A percentile compares a stretch with the other conserved stretches of the same genome.
Evolutionary conservation across 2,329 filamentous ascomycete genomes (phyloP).

Genomic region (Alternaria novae-zelandiae): DNA sequence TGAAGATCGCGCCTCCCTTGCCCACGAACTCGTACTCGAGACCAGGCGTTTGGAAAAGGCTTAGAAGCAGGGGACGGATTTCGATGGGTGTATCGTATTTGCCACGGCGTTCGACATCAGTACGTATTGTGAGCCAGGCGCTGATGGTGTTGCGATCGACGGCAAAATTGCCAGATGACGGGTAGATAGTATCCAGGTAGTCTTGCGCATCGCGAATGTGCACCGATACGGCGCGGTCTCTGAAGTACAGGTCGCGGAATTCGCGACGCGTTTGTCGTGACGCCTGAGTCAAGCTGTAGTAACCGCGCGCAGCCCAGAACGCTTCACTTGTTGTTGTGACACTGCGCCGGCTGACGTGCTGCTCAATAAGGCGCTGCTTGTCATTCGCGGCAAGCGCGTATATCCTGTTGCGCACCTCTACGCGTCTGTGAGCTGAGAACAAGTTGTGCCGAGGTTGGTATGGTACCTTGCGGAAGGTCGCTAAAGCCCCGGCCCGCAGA

Average conservation of each 20-base stretch:
- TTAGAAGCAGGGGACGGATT: conserved; percentile 9
- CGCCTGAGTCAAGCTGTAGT: conserved; percentile 13
- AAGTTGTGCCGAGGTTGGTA: conserved; percentile 7
- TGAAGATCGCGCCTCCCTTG: conserved; percentile 12
- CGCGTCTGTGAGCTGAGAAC: conserved; percentile 8
- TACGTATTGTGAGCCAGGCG: conserved; percentile 14
- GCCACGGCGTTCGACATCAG: conserved; percentile 12
- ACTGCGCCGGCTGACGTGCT: conserved; percentile 10
- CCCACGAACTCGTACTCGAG: conserved; percentile 14
- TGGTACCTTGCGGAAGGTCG: conserved; percentile 12
- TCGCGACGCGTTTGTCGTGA: conserved; percentile 14
- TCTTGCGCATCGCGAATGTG: conserved; percentile 16
- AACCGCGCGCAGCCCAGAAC: conserved; percentile 11
- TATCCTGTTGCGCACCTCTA: conserved; percentile 17
- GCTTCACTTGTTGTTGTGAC: conserved; percentile 3
- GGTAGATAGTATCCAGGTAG: conserved; percentile 9
- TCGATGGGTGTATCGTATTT: conserved; percentile 17
- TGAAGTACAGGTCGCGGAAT: conserved; percentile 9
- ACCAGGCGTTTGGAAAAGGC: conserved; percentile 6
- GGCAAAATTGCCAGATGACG: not conserved
- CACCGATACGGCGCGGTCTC: conserved; percentile 12
- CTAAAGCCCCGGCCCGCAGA: conserved; percentile 5
- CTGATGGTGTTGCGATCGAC: conserved; percentile 6
- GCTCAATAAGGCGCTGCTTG: conserved; percentile 10
- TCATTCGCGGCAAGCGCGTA: conserved; percentile 9